Conservation (phyloP, 257 asterid genomes). For the Solanum habrochaites region DNA sequence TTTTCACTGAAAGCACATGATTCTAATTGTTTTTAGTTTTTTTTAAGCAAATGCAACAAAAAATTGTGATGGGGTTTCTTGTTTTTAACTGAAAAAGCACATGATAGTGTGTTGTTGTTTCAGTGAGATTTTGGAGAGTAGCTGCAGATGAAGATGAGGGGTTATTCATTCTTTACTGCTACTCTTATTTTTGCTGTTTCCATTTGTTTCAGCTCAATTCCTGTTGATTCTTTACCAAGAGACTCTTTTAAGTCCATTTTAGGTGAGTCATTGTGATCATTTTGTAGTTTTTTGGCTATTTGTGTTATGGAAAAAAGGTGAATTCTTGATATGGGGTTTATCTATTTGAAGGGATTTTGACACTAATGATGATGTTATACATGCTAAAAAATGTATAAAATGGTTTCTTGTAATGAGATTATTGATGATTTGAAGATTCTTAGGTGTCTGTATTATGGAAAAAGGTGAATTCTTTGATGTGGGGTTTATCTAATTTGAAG, state of each 20-base stretch:
- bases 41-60: neutral
- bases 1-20: constrained; percentile 2
- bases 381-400: neutral
- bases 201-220: constrained; percentile 22
- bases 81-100: neutral
- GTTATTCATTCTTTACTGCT: constrained; percentile 8
- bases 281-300: neutral
- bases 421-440: neutral
- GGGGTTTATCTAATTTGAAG: neutral
- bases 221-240: constrained; percentile 27
- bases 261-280: constrained; percentile 27
- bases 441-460: neutral
- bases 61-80: neutral
- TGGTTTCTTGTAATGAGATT: neutral
- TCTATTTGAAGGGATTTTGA: neutral
- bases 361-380: neutral
- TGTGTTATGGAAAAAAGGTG: neutral
- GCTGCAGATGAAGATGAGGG: constrained; percentile 25
- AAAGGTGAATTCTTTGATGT: neutral
- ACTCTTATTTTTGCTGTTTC: constrained; percentile 15
- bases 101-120: neutral
- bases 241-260: constrained; percentile 43
- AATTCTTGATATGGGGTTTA: neutral
- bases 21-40: neutral
- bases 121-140: constrained; percentile 32